Evolutionary conservation across 768 basidiomycete genomes (phyloP).

Genomic region (Tephrocybe sp.): DNA sequence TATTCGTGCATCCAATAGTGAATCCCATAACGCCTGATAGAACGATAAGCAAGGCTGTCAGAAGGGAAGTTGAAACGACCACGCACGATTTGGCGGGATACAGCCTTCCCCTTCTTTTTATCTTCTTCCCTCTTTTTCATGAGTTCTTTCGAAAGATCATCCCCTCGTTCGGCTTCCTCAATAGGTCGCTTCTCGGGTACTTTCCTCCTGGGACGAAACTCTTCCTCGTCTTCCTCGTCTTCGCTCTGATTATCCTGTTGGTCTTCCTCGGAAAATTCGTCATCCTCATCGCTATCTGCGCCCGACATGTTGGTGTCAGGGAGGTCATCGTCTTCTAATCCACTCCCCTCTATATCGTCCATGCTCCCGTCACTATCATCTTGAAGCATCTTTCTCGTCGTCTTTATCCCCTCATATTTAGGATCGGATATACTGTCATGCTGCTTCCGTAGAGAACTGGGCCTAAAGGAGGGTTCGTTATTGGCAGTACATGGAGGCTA

Average conservation of each 20-base stretch:
- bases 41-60: constrained; percentile 2
- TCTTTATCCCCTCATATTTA: constrained; percentile 75
- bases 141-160: constrained; percentile 51
- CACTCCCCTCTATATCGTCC: constrained; percentile 49
- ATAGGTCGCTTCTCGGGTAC: constrained; percentile 2
- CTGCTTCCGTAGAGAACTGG: constrained; percentile 64
- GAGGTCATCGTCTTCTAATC: constrained; percentile 26
- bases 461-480: constrained; percentile 35
- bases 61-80: constrained; percentile 7
- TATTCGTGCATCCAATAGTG: constrained; percentile 87
- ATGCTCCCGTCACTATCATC: constrained; percentile 43
- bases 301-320: constrained; percentile 18
- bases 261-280: background rate
- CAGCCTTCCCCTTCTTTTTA: constrained; percentile 77
- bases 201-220: background rate
- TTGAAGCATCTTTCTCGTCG: constrained; percentile 56
- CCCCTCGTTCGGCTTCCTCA: constrained; percentile 18
- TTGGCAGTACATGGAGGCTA: background rate
- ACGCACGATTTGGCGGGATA: constrained; percentile 79
- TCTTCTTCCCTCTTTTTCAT: constrained; percentile 65
- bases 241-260: background rate
- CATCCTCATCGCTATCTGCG: constrained; percentile 3
- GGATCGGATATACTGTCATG: constrained; percentile 67
- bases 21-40: constrained; percentile 77
- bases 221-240: constrained; percentile 7